These are phyloP conservation scores for Arctium lappa DNA, from an alignment of 129 eudicot genomes.

Conservation along the genomic window DNA sequence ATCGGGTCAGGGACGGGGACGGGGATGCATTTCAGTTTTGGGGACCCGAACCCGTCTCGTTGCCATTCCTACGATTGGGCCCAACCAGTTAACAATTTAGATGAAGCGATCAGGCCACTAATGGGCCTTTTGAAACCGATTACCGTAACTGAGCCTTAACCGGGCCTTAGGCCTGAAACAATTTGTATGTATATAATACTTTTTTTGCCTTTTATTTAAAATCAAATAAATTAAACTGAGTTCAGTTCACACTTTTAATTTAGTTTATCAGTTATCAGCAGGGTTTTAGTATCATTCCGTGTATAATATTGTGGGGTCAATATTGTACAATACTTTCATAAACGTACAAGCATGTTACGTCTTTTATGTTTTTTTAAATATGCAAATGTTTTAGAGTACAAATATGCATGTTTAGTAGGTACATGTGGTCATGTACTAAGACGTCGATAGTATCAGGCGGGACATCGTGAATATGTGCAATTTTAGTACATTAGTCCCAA, in stretches of 20 bases:
- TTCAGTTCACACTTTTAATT: too few relatives aligned
- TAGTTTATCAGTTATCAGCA: too few relatives aligned
- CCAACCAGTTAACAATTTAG: too few relatives aligned
- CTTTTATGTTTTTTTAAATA: too few relatives aligned
- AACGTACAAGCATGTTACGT: neutral
- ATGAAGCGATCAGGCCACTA: neutral
- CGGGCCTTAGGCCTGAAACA: neutral
- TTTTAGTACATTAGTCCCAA: neutral
- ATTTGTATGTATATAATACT: neutral
- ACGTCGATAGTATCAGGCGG: neutral
- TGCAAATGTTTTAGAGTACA: neutral
- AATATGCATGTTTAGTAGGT: neutral
- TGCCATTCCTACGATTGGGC: neutral
- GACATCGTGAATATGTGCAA: neutral
- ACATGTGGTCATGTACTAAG: neutral
- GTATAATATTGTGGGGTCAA: too few relatives aligned
- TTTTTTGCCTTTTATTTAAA: too few relatives aligned
- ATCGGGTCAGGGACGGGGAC: too few relatives aligned
- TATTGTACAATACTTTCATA: too few relatives aligned
- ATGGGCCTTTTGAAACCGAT: too few relatives aligned
- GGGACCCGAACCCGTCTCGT: too few relatives aligned
- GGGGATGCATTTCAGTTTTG: too few relatives aligned
- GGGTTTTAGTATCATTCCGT: neutral
- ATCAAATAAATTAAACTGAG: too few relatives aligned
- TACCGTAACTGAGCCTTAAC: neutral